Conservation (phyloP, 2,329 filamentous ascomycete genomes). For the Torrubiella hemipterigena region DNA sequence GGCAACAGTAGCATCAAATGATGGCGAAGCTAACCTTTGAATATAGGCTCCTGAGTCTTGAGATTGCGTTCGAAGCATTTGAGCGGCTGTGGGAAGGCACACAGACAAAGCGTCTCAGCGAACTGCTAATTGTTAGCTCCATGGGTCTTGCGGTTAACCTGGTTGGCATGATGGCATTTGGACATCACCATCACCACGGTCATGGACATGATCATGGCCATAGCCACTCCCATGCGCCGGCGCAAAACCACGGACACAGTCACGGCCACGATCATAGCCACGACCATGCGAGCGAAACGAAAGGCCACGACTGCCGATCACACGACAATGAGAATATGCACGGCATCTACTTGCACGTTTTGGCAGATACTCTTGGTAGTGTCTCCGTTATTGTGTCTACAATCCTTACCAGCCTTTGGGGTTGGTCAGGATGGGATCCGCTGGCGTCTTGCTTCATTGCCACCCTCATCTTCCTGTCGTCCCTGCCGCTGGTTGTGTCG, state of each 20-base stretch:
- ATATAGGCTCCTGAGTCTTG: conserved; percentile 73
- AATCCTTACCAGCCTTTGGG: conserved; percentile 70
- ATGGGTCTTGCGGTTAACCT: conserved; percentile 83
- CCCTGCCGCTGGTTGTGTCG: conserved; percentile 74
- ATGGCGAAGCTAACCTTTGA: conserved; percentile 2
- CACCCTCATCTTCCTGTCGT: conserved; percentile 82
- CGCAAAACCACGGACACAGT: conserved; percentile 26
- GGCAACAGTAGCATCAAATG: not conserved
- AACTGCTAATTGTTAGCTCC: conserved; percentile 80
- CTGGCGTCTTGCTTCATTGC: conserved; percentile 90
- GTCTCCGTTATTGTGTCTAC: conserved; percentile 92
- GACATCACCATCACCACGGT: conserved; percentile 45
- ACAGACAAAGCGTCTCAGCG: conserved; percentile 71
- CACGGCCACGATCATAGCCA: conserved; percentile 24
- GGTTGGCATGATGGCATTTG: conserved; percentile 80
- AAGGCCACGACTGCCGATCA: conserved; percentile 19
- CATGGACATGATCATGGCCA: conserved; percentile 23
- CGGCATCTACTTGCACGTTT: conserved; percentile 89
- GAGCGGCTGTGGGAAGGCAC: conserved; percentile 77
- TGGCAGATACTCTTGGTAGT: conserved; percentile 89
- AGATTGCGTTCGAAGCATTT: conserved; percentile 90
- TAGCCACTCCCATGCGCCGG: conserved; percentile 27
- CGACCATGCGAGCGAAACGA: conserved; percentile 22
- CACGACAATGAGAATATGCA: conserved; percentile 96
- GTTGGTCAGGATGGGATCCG: conserved; percentile 91